These are phyloP conservation scores for Linderniella brevidens DNA, from an alignment of 257 asterid species.

Conservation along the genomic window DNA sequence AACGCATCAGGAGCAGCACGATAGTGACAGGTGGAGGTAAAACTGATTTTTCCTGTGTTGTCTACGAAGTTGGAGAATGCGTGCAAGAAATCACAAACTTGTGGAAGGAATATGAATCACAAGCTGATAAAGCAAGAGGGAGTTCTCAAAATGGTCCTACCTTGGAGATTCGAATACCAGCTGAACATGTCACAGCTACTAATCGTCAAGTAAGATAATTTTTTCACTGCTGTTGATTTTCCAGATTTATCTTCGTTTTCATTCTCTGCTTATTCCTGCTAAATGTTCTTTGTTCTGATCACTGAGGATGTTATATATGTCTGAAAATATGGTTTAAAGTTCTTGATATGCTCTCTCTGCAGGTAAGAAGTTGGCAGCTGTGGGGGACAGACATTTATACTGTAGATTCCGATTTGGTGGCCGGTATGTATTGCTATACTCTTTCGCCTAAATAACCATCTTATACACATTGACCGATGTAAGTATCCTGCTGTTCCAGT, in stretches of 20 bases:
- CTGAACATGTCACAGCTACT: slow-evolving; percentile 84
- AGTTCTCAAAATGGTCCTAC: slow-evolving; percentile 68
- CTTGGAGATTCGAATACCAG: slow-evolving; percentile 82
- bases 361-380: slow-evolving; percentile 94
- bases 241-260: background rate
- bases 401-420: slow-evolving; percentile 95
- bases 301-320: background rate
- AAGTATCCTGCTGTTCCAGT: slow-evolving; percentile 33
- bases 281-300: background rate
- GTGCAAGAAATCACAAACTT: slow-evolving; percentile 67
- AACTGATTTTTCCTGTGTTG: slow-evolving; percentile 43
- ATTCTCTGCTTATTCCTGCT: background rate
- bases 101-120: slow-evolving; percentile 68
- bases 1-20: slow-evolving; percentile 50
- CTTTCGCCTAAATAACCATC: background rate
- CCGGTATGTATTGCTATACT: slow-evolving; percentile 32
- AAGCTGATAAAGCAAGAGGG: slow-evolving; percentile 43
- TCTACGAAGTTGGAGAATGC: slow-evolving; percentile 82
- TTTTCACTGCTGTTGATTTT: background rate
- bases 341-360: slow-evolving; percentile 14
- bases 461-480: slow-evolving; percentile 18
- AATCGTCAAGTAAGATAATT: slow-evolving; percentile 69
- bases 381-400: slow-evolving; percentile 99
- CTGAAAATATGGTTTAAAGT: background rate
- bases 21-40: slow-evolving; percentile 62